Conservation (phyloP, 805 yeast genomes). For the Wickerhamomyces bisporus region DNA sequence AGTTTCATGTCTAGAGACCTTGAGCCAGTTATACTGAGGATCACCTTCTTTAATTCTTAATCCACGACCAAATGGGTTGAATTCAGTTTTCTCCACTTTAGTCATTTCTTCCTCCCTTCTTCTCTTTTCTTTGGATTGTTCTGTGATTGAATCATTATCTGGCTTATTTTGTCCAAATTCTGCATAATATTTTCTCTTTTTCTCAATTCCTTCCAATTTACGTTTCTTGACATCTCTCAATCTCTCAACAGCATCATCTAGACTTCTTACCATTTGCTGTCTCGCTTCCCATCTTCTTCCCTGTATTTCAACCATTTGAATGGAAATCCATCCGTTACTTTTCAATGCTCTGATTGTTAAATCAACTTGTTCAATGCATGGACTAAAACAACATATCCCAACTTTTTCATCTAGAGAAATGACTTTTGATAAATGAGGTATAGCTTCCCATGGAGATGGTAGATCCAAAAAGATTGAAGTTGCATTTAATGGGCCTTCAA, state of each 20-base stretch:
- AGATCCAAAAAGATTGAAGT: conserved; percentile 82
- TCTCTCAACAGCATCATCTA: conserved; percentile 76
- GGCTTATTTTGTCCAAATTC: conserved; percentile 19
- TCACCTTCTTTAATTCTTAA: conserved; percentile 85
- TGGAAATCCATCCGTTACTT: conserved; percentile 71
- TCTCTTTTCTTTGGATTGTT: conserved; percentile 23
- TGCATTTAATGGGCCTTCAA: conserved; percentile 43
- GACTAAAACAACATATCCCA: conserved; percentile 91
- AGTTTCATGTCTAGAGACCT: conserved; percentile 77
- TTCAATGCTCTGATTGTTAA: conserved; percentile 75
- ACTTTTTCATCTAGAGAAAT: conserved; percentile 48
- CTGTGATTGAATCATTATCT: conserved; percentile 16
- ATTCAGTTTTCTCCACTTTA: conserved; percentile 44
- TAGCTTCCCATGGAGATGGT: conserved; percentile 97
- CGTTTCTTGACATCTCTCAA: conserved; percentile 74
- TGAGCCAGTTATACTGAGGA: conserved; percentile 67
- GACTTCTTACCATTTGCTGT: conserved; percentile 76
- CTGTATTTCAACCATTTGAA: conserved; percentile 90
- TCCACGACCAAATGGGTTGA: conserved; percentile 93
- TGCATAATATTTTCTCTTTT: conserved; percentile 34
- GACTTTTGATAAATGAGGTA: conserved; percentile 61
- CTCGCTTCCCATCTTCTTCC: conserved; percentile 87
- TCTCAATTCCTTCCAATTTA: conserved; percentile 59
- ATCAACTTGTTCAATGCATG: conserved; percentile 95
- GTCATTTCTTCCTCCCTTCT: conserved; percentile 19